Conservation (phyloP, 148 eudicot species). For the Vaccinium vitisidaea region DNA sequence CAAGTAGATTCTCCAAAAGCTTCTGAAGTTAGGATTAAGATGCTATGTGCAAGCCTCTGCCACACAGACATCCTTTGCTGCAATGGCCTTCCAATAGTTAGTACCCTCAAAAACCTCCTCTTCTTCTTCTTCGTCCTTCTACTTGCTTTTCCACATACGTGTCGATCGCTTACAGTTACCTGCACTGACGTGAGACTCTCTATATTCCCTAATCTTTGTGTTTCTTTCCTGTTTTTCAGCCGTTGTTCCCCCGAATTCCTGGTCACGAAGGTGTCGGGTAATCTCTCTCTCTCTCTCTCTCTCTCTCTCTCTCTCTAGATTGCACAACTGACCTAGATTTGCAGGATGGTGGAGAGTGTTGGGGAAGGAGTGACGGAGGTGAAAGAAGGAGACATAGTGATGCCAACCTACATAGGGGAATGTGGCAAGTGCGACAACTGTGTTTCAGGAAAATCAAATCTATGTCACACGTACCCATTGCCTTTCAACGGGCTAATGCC, state of each 20-base stretch:
- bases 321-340: not conserved
- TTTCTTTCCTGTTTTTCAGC: constrained; percentile 23
- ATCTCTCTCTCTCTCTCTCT: constrained; percentile 7
- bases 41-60: constrained; percentile 47
- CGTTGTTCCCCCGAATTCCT: constrained; percentile 41
- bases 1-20: constrained; percentile 43
- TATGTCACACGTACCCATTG: constrained; percentile 30
- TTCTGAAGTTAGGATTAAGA: constrained; percentile 41
- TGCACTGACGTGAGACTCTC: not conserved
- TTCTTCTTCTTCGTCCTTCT: not conserved
- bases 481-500: constrained; percentile 34
- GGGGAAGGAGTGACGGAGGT: constrained; percentile 42
- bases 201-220: not conserved
- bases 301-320: too few species aligned
- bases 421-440: constrained; percentile 44
- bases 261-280: constrained; percentile 72
- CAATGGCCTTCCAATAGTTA: constrained; percentile 33
- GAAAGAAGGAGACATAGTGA: constrained; percentile 42
- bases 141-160: not conserved
- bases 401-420: constrained; percentile 42
- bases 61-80: constrained; percentile 45
- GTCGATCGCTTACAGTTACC: not conserved
- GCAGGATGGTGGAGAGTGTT: constrained; percentile 52
- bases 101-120: not conserved
- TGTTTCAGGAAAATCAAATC: constrained; percentile 17